phyloP scores from a whole-genome alignment of 202 grass and related monocot genomes.

The Carex arenaria region DNA sequence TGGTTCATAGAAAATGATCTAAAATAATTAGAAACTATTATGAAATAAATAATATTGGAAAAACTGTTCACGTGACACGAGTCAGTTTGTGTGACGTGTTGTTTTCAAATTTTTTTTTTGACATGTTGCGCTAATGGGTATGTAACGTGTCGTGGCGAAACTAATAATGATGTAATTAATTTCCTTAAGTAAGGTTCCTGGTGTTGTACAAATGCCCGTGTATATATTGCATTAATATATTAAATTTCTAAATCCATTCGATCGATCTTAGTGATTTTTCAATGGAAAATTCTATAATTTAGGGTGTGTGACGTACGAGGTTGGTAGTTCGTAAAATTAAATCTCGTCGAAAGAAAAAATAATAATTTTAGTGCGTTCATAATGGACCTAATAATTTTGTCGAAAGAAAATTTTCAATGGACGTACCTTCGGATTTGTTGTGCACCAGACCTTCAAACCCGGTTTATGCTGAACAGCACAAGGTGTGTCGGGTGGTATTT shows the following conservation, averaged over 20 bases:
- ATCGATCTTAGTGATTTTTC: background rate
- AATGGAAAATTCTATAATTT: background rate
- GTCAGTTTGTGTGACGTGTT: too few relatives aligned
- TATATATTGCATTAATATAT: background rate
- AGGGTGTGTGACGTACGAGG: background rate
- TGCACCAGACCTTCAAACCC: background rate
- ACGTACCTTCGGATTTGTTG: background rate
- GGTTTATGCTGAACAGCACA: background rate
- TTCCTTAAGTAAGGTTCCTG: background rate
- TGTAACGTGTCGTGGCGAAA: too few relatives aligned
- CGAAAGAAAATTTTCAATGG: background rate
- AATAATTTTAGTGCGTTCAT: background rate
- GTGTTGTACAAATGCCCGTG: background rate
- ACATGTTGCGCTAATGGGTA: too few relatives aligned
- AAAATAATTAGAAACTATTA: too few relatives aligned
- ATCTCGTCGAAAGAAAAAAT: background rate
- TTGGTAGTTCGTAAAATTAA: background rate
- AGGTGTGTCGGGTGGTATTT: background rate
- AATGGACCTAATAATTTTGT: background rate
- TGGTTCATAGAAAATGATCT: too few relatives aligned
- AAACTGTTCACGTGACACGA: too few relatives aligned
- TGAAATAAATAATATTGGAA: too few relatives aligned
- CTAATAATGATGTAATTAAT: too few relatives aligned
- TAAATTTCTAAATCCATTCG: background rate
- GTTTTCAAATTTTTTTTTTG: too few relatives aligned